Evolutionary conservation across 768 basidiomycete species (phyloP).

Genomic region (Cyclocybe cylindracea): DNA sequence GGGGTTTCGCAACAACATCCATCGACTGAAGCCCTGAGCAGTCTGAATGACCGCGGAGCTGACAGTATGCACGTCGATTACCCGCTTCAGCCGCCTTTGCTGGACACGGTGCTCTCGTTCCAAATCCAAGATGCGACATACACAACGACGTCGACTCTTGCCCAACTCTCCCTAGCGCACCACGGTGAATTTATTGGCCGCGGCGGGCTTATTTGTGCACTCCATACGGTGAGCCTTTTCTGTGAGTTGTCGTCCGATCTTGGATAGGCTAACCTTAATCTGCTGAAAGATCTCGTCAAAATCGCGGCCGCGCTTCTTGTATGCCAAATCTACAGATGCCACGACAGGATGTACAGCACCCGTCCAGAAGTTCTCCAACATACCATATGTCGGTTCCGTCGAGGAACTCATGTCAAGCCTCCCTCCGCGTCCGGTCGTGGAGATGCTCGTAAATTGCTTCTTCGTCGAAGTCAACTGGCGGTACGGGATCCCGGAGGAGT

Average conservation of each 20-base stretch:
- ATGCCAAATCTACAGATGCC: constrained; percentile 41
- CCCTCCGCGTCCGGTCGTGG: constrained; percentile 30
- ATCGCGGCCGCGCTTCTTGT: constrained; percentile 34
- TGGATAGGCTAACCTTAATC: not conserved
- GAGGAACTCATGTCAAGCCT: constrained; percentile 35
- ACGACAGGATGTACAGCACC: constrained; percentile 28
- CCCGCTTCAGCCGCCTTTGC: no score
- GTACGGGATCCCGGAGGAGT: constrained; percentile 49
- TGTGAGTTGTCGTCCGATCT: not conserved
- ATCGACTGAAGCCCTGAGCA: no score
- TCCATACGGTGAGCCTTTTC: constrained; percentile 40
- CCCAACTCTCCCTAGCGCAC: constrained; percentile 46
- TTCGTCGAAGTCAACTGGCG: constrained; percentile 51
- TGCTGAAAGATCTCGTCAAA: constrained; percentile 34
- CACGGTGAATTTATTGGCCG: constrained; percentile 50
- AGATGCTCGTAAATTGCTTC: constrained; percentile 38
- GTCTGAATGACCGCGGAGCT: no score
- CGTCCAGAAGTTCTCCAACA: constrained; percentile 19
- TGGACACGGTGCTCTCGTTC: no score
- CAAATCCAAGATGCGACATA: constrained; percentile 35
- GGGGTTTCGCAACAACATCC: no score
- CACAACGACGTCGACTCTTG: constrained; percentile 38
- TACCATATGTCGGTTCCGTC: constrained; percentile 22
- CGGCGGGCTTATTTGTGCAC: constrained; percentile 47
- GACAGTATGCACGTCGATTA: no score